Evolutionary conservation across 2,329 filamentous ascomycete genomes (phyloP).

Genomic region (Aureobasidium leucospermi): DNA sequence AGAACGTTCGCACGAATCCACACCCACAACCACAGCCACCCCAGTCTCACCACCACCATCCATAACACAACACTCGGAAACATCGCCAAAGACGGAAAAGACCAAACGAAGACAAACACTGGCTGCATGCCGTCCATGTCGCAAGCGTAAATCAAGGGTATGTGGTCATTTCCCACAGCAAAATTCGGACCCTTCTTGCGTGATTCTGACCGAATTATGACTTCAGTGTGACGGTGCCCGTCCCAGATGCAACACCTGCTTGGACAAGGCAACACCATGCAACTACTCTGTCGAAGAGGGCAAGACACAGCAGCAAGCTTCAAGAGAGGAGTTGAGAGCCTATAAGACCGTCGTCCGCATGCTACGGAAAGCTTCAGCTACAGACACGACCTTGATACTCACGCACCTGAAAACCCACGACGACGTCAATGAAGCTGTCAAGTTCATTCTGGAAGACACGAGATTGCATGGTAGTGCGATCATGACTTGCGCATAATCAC

Average conservation of each 20-base stretch:
- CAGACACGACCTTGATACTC: background rate
- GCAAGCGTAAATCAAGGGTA: conserved; percentile 9
- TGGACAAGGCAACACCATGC: background rate
- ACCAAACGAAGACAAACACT: conserved; percentile 1
- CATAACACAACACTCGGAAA: background rate
- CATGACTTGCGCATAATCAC: background rate
- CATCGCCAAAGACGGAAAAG: background rate
- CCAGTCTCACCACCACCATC: background rate
- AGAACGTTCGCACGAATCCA: background rate
- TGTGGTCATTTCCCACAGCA: background rate
- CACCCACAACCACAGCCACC: background rate
- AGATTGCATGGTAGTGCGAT: background rate
- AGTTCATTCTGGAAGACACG: background rate
- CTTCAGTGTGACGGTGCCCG: conserved; percentile 3
- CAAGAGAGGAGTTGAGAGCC: conserved; percentile 4
- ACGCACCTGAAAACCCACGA: background rate
- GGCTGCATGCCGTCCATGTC: conserved; percentile 5
- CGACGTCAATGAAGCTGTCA: conserved; percentile 5
- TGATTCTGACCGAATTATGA: background rate
- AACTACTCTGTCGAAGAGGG: conserved; percentile 8
- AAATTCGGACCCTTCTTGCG: too few species aligned
- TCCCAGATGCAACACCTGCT: background rate
- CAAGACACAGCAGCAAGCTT: conserved; percentile 11
- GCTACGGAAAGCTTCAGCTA: background rate
- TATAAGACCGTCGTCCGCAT: background rate